Percentiles rank a stretch among this genome's conserved stretches.
Evolutionary conservation across 441 rosid genomes (phyloP).

Genomic region (Theobroma grandiflorum): DNA sequence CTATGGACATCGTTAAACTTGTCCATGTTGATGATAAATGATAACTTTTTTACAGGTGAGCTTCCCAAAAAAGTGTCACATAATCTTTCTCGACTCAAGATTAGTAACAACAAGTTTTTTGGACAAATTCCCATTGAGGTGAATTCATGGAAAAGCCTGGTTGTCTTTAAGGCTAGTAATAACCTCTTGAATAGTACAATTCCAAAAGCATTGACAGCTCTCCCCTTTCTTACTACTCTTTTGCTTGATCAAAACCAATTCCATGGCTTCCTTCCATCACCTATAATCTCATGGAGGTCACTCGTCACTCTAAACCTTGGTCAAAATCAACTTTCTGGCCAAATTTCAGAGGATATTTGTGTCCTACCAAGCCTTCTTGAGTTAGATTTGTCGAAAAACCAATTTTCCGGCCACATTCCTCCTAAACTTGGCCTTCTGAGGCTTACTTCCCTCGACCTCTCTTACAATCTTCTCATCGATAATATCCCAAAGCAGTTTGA

Average conservation of each 20-base stretch:
- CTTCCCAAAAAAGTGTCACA: conserved; percentile 49
- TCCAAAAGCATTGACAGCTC: conserved; percentile 53
- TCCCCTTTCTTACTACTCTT: conserved; percentile 37
- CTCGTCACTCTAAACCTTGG: conserved; percentile 47
- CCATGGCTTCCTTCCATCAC: conserved; percentile 53
- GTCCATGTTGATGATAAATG: conserved; percentile 29
- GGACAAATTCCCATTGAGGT: conserved; percentile 49
- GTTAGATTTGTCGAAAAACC: conserved; percentile 49
- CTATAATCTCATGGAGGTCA: conserved; percentile 52
- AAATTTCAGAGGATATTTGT: conserved; percentile 48
- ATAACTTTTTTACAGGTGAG: conserved; percentile 52
- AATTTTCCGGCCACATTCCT: conserved; percentile 45
- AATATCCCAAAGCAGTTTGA: conserved; percentile 50
- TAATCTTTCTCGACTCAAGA: conserved; percentile 41
- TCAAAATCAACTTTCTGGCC: conserved; percentile 50
- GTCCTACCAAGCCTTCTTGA: conserved; percentile 29
- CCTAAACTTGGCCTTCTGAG: conserved; percentile 31
- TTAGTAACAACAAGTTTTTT: conserved; percentile 53
- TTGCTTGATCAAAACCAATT: conserved; percentile 56
- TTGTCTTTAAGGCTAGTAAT: conserved; percentile 47
- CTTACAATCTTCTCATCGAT: conserved; percentile 59
- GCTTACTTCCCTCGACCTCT: conserved; percentile 48
- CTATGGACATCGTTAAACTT: conserved; percentile 54
- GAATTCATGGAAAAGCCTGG: conserved; percentile 42
- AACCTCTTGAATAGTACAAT: conserved; percentile 53